phyloP scores from a whole-genome alignment of 2,329 filamentous ascomycete genomes.

The Microdochium bolleyi region DNA sequence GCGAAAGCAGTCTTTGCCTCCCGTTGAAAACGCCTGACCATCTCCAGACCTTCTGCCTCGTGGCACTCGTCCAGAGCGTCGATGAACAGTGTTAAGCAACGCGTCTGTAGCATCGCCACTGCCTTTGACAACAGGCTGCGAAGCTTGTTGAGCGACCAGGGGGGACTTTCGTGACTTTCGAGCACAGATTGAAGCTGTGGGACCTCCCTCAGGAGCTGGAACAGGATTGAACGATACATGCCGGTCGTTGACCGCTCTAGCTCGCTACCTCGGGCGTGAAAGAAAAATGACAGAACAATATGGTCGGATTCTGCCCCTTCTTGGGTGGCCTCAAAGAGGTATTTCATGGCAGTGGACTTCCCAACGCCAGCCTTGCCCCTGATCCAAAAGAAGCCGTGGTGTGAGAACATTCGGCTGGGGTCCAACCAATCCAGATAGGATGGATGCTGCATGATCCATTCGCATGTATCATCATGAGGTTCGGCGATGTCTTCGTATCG shows the following conservation, averaged over 20 bases:
- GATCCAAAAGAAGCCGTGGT: slow-evolving; percentile 3
- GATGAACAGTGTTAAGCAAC: slow-evolving; percentile 8
- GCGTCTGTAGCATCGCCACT: slow-evolving; percentile 6
- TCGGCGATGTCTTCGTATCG: neutral
- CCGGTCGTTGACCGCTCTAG: slow-evolving; percentile 36
- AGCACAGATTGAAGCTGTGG: slow-evolving; percentile 19
- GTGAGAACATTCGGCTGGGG: neutral
- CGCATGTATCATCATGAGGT: neutral
- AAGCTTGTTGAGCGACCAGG: neutral
- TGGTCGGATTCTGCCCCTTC: neutral
- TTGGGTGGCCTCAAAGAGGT: neutral
- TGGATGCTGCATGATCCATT: slow-evolving; percentile 1
- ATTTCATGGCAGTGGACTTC: slow-evolving; percentile 4
- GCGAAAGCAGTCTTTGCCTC: slow-evolving; percentile 19
- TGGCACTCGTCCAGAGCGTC: slow-evolving; percentile 40
- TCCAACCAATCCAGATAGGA: neutral
- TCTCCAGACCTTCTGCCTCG: slow-evolving; percentile 28
- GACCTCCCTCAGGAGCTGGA: slow-evolving; percentile 30
- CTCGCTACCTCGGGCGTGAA: slow-evolving; percentile 33
- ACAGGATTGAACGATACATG: slow-evolving; percentile 41
- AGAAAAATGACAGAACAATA: slow-evolving; percentile 35
- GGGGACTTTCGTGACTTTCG: neutral
- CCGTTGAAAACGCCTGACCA: slow-evolving; percentile 33
- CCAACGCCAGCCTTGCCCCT: slow-evolving; percentile 3
- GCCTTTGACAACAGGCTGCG: neutral